Evolutionary conservation across 441 rosid genomes (phyloP).

Genomic region (Brassica hybrid): DNA sequence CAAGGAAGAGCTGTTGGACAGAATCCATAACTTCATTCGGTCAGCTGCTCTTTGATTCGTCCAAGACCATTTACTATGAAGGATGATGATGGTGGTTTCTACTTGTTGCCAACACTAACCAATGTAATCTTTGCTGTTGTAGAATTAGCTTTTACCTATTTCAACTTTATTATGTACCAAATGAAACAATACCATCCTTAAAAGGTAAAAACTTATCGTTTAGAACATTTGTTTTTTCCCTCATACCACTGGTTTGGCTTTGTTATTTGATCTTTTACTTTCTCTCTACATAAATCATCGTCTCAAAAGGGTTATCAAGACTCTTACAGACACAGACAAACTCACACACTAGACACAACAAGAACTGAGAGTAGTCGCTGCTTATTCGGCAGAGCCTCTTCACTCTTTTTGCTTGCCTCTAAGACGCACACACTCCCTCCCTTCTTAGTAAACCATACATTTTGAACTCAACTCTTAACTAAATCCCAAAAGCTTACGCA

Average conservation of each 20-base stretch:
- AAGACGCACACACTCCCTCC: constrained; percentile 26
- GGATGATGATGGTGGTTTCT: background rate
- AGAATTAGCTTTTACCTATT: background rate
- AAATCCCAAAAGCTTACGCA: constrained; percentile 46
- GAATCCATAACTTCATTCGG: constrained; percentile 54
- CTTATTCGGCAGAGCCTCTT: constrained; percentile 41
- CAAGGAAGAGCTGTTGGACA: constrained; percentile 58
- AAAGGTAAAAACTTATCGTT: constrained; percentile 12
- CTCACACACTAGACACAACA: constrained; percentile 39
- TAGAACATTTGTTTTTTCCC: background rate
- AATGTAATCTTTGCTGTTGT: constrained; percentile 26
- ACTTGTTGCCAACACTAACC: background rate
- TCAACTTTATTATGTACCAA: constrained; percentile 14
- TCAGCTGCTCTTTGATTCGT: constrained; percentile 42
- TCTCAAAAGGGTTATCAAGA: constrained; percentile 9
- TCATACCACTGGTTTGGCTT: constrained; percentile 22
- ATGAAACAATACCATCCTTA: background rate
- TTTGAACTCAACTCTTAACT: constrained; percentile 10
- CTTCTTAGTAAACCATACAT: constrained; percentile 35
- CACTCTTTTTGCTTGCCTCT: constrained; percentile 28
- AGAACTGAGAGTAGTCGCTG: constrained; percentile 13
- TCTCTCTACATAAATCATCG: constrained; percentile 18
- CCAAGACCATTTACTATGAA: background rate
- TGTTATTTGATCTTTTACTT: constrained; percentile 12
- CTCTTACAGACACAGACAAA: constrained; percentile 38